Evolutionary conservation across 2,329 filamentous ascomycete genomes (phyloP), one percentile per base, ranked within the genome.

Genomic region (Leptoxyphium fumago): DNA sequence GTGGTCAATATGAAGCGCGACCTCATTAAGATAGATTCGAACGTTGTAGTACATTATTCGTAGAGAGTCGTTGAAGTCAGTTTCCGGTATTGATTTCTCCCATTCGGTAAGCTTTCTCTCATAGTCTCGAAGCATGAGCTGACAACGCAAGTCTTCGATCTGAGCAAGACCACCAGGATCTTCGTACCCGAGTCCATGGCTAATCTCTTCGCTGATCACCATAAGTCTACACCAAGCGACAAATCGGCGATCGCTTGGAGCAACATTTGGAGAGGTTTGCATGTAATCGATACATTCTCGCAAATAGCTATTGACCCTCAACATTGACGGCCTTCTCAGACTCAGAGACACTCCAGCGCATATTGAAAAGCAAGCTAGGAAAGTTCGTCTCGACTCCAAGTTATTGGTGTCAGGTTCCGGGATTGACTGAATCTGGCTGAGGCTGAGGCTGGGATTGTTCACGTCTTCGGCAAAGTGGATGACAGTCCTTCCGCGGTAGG

Each of bases 21-120:
- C 75, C 60, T 88, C 84, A 58, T 88, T 80, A 66, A 87, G 78
- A 57, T 83, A 86, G 2, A 88, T 65, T 48, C 72, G 80, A 30
- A 84, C 59, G 2, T 81, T 72, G 49, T 79, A 68, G 50, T 84
- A 78, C 47, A 74, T 74, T 50, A 86, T 71, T 14, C 67, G 64
- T 39, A 86, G 65, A 0, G 75, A 70, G 79, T 56, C 45, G 43
- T 38, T 38, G 30, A 47, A 39, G 13, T 44, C 47, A 13, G 29
- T 39, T 29, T 48, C 11, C 0, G 74, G 68, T 10, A 80, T 67
- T n/a, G 68, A 64, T 11, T 64, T 66, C 41, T 66, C 66, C 64
- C 81, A 82, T 48, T 72, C 72, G 14, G 77, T 70, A 13, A 86
- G 60, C 39, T 82, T 73, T 39, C 72, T 69, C 57, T 84, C 78